These are phyloP conservation scores for Thielaviopsis populi DNA, from an alignment of 2,329 filamentous ascomycete genomes.

Conservation along the genomic window DNA sequence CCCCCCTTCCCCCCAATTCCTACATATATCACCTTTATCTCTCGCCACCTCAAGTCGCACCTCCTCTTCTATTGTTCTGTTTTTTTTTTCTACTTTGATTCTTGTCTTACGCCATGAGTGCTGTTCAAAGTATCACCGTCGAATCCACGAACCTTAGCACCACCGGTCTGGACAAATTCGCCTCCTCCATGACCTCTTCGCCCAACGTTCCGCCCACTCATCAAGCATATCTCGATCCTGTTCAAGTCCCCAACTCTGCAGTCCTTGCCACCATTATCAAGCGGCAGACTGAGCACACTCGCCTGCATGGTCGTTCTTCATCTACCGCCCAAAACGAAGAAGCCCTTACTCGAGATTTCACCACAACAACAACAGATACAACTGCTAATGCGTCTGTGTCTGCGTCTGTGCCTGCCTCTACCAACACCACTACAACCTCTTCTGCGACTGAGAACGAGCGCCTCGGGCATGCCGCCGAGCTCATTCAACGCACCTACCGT, in stretches of 20 bases:
- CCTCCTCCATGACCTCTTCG: constrained; percentile 2
- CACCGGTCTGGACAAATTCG: neutral
- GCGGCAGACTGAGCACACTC: constrained; percentile 34
- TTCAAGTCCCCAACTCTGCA: constrained; percentile 32
- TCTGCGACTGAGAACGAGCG: constrained; percentile 2
- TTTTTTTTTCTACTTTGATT: neutral
- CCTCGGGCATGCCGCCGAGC: constrained; percentile 33
- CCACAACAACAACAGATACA: neutral
- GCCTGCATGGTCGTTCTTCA: constrained; percentile 23
- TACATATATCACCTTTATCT: neutral
- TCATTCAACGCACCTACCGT: constrained; percentile 59
- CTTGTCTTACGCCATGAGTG: neutral
- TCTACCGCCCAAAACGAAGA: neutral
- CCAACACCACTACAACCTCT: constrained; percentile 15
- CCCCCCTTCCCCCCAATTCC: neutral
- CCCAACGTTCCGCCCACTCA: neutral
- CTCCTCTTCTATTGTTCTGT: neutral
- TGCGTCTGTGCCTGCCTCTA: too few species aligned
- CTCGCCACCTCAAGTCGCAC: neutral
- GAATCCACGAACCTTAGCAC: neutral
- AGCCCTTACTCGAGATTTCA: neutral
- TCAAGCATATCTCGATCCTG: constrained; percentile 36
- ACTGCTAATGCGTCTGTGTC: too few species aligned
- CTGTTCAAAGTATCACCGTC: neutral
- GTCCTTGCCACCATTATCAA: constrained; percentile 35